These are phyloP conservation scores for Jasminum sambac DNA, from an alignment of 257 asterid species.

Conservation along the genomic window DNA sequence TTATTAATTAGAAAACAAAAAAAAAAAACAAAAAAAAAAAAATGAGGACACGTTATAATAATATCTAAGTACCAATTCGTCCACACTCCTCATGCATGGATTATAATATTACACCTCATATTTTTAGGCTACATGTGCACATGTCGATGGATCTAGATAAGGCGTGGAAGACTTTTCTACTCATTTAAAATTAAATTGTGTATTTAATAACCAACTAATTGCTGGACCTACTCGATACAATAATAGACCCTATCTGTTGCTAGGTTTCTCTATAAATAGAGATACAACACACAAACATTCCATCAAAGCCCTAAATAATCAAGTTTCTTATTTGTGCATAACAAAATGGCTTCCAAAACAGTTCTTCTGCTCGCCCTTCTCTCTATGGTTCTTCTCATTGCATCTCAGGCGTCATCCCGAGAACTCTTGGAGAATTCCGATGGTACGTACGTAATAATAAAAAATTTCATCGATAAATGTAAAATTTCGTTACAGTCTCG, in stretches of 20 bases:
- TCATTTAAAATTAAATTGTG: too few relatives aligned
- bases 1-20: too few relatives aligned
- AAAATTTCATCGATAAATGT: neutral
- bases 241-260: neutral
- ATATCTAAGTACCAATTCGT: too few relatives aligned
- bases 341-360: constrained; percentile 25
- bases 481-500: neutral
- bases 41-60: too few relatives aligned
- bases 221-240: constrained; percentile 6
- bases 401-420: constrained; percentile 22
- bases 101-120: too few relatives aligned
- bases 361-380: constrained; percentile 20
- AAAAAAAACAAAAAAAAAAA: too few relatives aligned
- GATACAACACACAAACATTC: neutral
- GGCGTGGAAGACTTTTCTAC: neutral
- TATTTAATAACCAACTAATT: constrained; percentile 5
- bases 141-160: neutral
- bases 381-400: constrained; percentile 18
- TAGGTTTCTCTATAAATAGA: constrained; percentile 24
- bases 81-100: too few relatives aligned
- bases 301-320: constrained; percentile 15
- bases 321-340: neutral
- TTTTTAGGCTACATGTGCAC: too few relatives aligned
- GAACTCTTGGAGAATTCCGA: constrained; percentile 19
- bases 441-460: neutral